Conservation (phyloP, 2,329 filamentous ascomycete genomes). For the Sporothrix humicola region DNA sequence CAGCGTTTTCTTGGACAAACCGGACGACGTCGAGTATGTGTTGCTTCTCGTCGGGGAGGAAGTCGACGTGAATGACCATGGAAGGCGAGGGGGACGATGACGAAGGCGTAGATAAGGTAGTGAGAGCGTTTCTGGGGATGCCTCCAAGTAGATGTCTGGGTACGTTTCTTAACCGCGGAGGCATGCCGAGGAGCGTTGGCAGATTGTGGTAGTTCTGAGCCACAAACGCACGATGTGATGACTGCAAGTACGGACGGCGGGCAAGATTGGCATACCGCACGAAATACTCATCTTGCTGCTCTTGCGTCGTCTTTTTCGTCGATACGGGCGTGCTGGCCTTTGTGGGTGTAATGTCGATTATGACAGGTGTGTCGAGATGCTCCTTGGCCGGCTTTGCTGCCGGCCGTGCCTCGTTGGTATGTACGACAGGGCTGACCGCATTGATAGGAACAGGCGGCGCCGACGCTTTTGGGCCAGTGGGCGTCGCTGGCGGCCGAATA, state of each 20-base stretch:
- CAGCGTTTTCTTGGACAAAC: background rate
- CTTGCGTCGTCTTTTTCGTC: background rate
- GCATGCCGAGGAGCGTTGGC: background rate
- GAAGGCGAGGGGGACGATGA: constrained; percentile 5
- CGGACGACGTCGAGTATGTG: constrained; percentile 23
- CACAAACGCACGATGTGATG: constrained; percentile 37
- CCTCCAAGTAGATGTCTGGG: no score
- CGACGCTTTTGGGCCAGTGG: background rate
- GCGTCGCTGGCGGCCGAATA: background rate
- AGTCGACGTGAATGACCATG: constrained; percentile 54
- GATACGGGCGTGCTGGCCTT: background rate
- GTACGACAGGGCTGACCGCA: background rate
- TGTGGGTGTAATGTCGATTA: background rate
- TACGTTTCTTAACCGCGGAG: background rate
- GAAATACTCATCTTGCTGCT: background rate
- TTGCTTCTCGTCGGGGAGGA: constrained; percentile 48
- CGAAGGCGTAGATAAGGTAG: background rate
- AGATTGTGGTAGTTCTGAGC: constrained; percentile 36
- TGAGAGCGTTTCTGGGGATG: no score
- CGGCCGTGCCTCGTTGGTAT: background rate
- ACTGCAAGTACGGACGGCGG: constrained; percentile 41
- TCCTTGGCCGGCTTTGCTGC: background rate
- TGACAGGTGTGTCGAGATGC: background rate
- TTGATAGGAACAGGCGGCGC: background rate
- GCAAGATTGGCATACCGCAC: constrained; percentile 6